Base-by-base conservation (phyloP, 306 rosid species). In the Pyrus betulifolia region DNA sequence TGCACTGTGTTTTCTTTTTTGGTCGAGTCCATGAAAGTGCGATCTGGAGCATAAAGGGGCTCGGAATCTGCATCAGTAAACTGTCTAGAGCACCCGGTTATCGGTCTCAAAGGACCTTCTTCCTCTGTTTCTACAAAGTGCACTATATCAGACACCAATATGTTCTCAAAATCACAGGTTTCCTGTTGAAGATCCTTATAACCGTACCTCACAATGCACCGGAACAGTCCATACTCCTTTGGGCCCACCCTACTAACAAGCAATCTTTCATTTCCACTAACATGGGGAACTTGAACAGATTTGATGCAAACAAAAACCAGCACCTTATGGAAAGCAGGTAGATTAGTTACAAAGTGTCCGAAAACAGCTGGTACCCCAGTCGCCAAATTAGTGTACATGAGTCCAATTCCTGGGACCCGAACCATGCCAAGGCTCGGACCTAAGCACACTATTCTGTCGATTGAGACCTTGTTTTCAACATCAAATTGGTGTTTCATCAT, bases 191-290 rank as follows among this genome's bases (percentile, higher is more conserved):
- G 51, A 78, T 93, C 98, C 79, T 86, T 86, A 87, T 91, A 89
- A 51, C 98, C 98, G 51, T 89, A 91, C 68, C 98, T 78, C 60
- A 91, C 85, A 21, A 89, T 74, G 77, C 97, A 93, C n/a, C 92
- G 77, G 70, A 88, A 89, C 96, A 91, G 87, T 59, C 85, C 79
- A 31, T 72, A 91, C 76, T 88, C 97, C 68, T 76, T 88, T 0
- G 93, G 91, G 17, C 97, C 95, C 12, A 91, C 81, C 63, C 98
- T 82, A 44, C 90, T 76, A 6, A 91, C 76, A 67, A 87, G 72
- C 72, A 91, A 42, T 35, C 93, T 83, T 71, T 93, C 86, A 3
- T 70, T 78, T 80, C 79, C 87, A 23, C 69, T 5, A 18, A 91
- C 86, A 77, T 69, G 79, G 54, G 94, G 94, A 79, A 86, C 92